Evolutionary conservation across 2,329 filamentous ascomycete species (phyloP), one percentile per base, ranked within the genome.

Genomic region (Aspergillus sp.): DNA sequence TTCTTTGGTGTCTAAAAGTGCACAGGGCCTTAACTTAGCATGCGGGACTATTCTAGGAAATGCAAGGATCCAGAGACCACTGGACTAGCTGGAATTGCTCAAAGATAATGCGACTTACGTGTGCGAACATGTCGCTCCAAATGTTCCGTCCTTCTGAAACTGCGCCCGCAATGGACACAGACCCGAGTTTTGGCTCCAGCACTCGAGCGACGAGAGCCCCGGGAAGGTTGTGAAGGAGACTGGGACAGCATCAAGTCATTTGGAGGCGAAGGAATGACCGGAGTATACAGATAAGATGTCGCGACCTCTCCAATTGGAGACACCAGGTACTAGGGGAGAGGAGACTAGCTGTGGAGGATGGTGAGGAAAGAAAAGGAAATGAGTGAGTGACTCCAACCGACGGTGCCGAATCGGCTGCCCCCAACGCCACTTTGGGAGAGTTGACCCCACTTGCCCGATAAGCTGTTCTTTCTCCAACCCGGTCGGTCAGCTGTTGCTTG

Each of bases 101-200:
- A 27, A 27, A 27, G 41, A 15, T 5, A 23, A 21, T 30, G 25
- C 32, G 15, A 60, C 71, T 66, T 70, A 75, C 72, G 72, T 30
- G 72, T 75, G 60, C 72, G 71, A 44, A 75, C 68, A 65, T 75
- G 72, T 36, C 72, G 71, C 69, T 75, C 72, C 50, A 75, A 66
- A 66, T 75, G 72, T 41, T 75, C 72, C 3, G 72, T 75, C 23
- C 72, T 68, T 54, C 72, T 67, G 63, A 75, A 75, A 23, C 60
- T 70, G 44, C 72, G 71, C 54, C 72, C 72, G 52, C 72, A 75
- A 65, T 75, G 72, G 47, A 67, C 56, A 62, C 72, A 75, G 52
- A 73, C 69, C 38, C 72, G 69, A 42, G 68, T 62, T 62, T 72
- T 74, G 60, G 68, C 66, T 59, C 63, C 70, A 61, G 64, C 65